Evolutionary conservation across 2,329 filamentous ascomycete species (phyloP).

Genomic region (Aurifilum marmelostoma): DNA sequence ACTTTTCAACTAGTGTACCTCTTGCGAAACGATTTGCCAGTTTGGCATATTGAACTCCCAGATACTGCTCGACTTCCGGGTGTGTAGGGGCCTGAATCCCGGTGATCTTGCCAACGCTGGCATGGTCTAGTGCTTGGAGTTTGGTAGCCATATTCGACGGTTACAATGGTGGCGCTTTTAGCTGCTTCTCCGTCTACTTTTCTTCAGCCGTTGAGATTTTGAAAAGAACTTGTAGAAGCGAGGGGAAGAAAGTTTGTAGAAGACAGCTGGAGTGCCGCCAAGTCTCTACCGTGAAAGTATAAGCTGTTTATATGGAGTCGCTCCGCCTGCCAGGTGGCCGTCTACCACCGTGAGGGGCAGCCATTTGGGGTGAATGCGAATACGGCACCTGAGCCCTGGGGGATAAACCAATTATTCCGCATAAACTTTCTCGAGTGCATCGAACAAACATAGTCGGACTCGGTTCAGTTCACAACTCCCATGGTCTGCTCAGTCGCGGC

Average conservation of each 20-base stretch:
- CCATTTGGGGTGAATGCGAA: background rate
- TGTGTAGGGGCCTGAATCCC: conserved; percentile 14
- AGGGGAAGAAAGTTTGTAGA: background rate
- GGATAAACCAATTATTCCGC: background rate
- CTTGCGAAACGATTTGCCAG: conserved; percentile 31
- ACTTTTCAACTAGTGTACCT: conserved; percentile 24
- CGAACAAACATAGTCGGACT: background rate
- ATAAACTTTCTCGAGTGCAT: background rate
- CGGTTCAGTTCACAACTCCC: no score
- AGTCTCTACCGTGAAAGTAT: background rate
- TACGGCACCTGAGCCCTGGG: background rate
- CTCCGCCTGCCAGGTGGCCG: background rate
- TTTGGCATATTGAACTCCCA: conserved; percentile 34
- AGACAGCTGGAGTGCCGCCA: background rate
- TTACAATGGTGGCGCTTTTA: no score
- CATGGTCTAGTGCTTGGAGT: conserved; percentile 14
- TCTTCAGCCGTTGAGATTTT: background rate
- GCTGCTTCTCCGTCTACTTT: background rate
- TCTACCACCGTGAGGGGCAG: background rate
- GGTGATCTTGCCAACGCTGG: conserved; percentile 15
- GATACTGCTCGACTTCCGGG: conserved; percentile 31
- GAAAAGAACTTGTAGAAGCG: background rate
- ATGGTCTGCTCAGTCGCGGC: no score
- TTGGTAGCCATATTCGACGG: conserved; percentile 1
- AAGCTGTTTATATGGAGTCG: background rate